These are phyloP conservation scores for Fusarium haematococcum DNA, from an alignment of 2,329 filamentous ascomycete species.

Conservation along the genomic window DNA sequence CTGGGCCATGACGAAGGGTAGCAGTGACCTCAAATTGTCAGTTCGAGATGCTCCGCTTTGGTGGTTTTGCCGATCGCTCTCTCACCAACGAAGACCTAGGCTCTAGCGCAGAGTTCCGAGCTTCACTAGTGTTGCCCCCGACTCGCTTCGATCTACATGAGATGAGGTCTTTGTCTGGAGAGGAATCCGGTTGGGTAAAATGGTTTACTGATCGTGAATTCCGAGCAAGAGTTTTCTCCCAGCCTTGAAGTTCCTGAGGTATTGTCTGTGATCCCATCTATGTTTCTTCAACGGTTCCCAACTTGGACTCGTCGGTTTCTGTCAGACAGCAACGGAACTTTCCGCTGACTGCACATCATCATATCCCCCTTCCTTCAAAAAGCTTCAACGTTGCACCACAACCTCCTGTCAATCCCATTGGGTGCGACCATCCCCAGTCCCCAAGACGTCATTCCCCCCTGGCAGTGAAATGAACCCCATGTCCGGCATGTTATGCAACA, in stretches of 20 bases:
- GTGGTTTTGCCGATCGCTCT: constrained; percentile 28
- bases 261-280: neutral
- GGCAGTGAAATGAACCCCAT: neutral
- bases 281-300: neutral
- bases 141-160: neutral
- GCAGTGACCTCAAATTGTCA: neutral
- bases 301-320: neutral
- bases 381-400: neutral
- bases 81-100: neutral
- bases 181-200: neutral
- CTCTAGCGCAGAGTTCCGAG: constrained; percentile 6
- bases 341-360: neutral
- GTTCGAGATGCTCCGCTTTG: neutral
- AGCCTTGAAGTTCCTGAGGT: neutral
- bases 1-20: neutral
- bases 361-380: neutral
- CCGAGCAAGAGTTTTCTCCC: neutral
- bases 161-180: neutral
- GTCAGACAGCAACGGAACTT: neutral
- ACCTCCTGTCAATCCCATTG: neutral
- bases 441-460: constrained; percentile 8
- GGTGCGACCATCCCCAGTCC: neutral
- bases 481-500: neutral
- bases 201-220: neutral
- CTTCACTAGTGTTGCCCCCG: neutral